Base-by-base conservation (phyloP, 2,329 filamentous ascomycete species). In the Aspergillus sojae region DNA sequence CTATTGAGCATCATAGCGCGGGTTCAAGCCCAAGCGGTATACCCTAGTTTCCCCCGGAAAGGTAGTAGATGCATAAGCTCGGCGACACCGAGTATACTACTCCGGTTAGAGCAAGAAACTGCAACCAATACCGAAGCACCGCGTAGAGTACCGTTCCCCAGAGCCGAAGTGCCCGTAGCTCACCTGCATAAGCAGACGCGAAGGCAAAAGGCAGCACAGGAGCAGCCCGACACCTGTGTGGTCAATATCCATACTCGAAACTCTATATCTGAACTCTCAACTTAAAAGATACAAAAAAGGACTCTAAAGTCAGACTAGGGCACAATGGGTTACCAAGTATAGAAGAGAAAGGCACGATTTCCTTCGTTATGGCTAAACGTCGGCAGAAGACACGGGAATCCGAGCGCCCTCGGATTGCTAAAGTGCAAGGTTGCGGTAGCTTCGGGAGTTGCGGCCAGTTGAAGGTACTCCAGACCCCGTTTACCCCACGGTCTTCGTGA, bases 341-440 rank as follows among this genome's bases (percentile, higher is more conserved):
- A 26, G 34, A 36, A 36, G 34, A 30, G 45, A 30, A 30, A 50
- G 26, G 16, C 46, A 34, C 32, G 32, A 23, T 21, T 64, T 43
- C 62, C 62, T 23, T 21, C 36, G 41, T 28, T 57, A 46, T 41
- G 62, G 62, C 50, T 64, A 64, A 64, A 60, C 43, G 46, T 64
- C 62, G 60, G 62, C 52, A 57, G 30, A 16, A 57, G 21, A 56
- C 28, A 58, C 19, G 28, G 16, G 16, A 26, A 50, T 52, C 43
- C 43, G 45, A 45, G 39, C 16, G 43, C 12, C 23, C 23, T 50
- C 45, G 12, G 21, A 36, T 28, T 52, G 12, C 32, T 10, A 30
- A n/a, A 43, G 23, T 12, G 16, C 36, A 41, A 41, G 11, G 39
- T 36, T 54, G 19, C 19, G 30, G 28, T 21, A 34, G 30, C 32